phyloP scores from a whole-genome alignment of 768 basidiomycete species.

The Lactifluus rugatus region DNA sequence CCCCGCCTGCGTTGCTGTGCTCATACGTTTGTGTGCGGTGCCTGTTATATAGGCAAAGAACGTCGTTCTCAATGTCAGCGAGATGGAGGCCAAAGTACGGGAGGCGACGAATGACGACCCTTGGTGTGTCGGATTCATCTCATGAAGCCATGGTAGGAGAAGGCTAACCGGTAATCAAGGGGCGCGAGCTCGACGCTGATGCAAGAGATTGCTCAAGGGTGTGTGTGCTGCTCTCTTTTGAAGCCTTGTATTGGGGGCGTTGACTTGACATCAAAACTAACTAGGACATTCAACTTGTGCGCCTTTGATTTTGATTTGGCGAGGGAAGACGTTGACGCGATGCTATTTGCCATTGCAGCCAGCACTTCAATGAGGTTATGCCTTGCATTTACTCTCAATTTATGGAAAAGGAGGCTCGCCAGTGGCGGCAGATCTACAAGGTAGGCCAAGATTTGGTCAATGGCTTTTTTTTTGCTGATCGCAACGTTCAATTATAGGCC shows the following conservation, averaged over 20 bases:
- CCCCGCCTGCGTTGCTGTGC: background rate
- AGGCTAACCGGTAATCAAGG: slow-evolving; percentile 38
- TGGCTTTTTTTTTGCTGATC: background rate
- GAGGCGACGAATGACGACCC: slow-evolving; percentile 98
- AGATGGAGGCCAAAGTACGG: slow-evolving; percentile 93
- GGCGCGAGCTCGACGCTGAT: slow-evolving; percentile 96
- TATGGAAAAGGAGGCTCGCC: slow-evolving; percentile 96
- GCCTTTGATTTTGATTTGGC: slow-evolving; percentile 21
- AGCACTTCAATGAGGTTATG: slow-evolving; percentile 99
- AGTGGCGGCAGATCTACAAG: slow-evolving; percentile 99
- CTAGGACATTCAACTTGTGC: slow-evolving; percentile 95
- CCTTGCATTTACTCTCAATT: slow-evolving; percentile 90
- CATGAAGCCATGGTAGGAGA: background rate
- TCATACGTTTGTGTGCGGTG: background rate
- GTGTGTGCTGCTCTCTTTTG: slow-evolving; percentile 25
- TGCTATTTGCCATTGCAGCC: slow-evolving; percentile 36
- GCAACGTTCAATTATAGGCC: slow-evolving; percentile 40
- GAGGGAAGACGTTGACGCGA: background rate
- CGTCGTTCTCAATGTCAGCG: slow-evolving; percentile 89
- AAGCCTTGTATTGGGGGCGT: slow-evolving; percentile 13
- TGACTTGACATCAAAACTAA: background rate
- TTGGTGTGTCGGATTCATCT: slow-evolving; percentile 52
- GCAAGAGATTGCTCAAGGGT: slow-evolving; percentile 98
- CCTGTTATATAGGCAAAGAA: slow-evolving; percentile 67
- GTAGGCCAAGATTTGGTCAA: slow-evolving; percentile 28